Conservation (phyloP, 169 alveolate genomes). For the Eimeria maxima region DNA sequence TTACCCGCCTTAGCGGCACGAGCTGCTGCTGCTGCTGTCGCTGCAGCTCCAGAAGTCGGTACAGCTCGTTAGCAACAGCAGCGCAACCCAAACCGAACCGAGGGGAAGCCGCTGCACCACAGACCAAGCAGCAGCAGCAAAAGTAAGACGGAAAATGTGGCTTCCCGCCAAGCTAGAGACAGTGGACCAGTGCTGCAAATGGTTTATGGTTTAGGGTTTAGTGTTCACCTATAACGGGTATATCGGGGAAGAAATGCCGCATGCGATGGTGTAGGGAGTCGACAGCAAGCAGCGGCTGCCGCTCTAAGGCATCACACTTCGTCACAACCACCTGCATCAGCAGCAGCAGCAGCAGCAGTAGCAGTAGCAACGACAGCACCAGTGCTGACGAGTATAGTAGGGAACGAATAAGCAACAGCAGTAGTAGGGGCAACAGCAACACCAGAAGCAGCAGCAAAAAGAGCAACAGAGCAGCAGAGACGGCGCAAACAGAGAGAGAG, state of each 20-base stretch:
- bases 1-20: neutral
- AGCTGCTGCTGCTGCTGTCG: constrained; percentile 62
- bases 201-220: constrained; percentile 41
- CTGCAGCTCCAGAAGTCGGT: constrained; percentile 41
- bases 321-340: constrained; percentile 37
- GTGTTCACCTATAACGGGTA: constrained; percentile 26
- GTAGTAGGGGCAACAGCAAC: neutral
- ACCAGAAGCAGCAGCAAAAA: neutral
- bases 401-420: neutral
- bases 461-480: no score
- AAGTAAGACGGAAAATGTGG: neutral
- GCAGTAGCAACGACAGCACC: neutral
- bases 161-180: neutral
- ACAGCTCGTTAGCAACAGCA: constrained; percentile 34
- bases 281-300: constrained; percentile 48
- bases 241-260: constrained; percentile 37
- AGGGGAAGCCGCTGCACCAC: constrained; percentile 29
- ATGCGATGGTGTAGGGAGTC: constrained; percentile 44
- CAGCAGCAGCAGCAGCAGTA: constrained; percentile 36
- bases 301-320: constrained; percentile 32
- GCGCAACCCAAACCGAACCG: constrained; percentile 13
- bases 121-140: neutral
- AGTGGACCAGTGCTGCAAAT: neutral
- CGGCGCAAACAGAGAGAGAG: no score
- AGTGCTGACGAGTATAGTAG: neutral